These are phyloP conservation scores for Exophiala phaeomuriformis DNA, from an alignment of 2,329 filamentous ascomycete genomes.

Conservation along the genomic window DNA sequence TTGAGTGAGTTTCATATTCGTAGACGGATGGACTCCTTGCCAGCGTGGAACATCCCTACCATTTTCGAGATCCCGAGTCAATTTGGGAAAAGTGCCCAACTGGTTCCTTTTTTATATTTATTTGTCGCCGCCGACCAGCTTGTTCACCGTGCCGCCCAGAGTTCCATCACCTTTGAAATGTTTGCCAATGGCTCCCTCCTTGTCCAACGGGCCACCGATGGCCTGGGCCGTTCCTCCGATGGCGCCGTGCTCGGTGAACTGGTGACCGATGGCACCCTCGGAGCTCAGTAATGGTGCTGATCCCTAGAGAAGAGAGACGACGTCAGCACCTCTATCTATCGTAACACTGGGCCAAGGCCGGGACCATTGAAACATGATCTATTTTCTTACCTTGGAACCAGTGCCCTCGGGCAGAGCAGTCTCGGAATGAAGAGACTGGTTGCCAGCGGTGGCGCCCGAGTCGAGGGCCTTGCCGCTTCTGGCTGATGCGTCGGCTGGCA, in stretches of 20 bases:
- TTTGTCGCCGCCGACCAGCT: slow-evolving; percentile 7
- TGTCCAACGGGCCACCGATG: not conserved
- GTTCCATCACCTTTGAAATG: slow-evolving; percentile 16
- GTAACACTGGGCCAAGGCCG: not conserved
- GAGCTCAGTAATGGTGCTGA: slow-evolving; percentile 1
- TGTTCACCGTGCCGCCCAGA: slow-evolving; percentile 17
- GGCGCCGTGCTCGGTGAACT: not conserved
- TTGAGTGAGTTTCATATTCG: no score
- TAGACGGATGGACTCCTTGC: no score
- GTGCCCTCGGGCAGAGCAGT: not conserved
- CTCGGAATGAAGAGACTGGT: not conserved
- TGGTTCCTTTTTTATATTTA: not conserved
- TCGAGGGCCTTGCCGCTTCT: not conserved
- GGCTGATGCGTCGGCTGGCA: not conserved
- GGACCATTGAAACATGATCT: not conserved
- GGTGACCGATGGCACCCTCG: not conserved
- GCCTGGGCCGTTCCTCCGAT: not conserved
- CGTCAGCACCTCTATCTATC: not conserved
- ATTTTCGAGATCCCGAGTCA: not conserved
- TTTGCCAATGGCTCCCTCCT: slow-evolving; percentile 11
- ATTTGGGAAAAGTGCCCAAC: not conserved
- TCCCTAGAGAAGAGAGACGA: not conserved
- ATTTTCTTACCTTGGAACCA: not conserved
- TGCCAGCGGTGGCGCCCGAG: not conserved
- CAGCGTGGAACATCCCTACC: not conserved